Percentiles rank a stretch among this genome's conserved stretches.
phyloP scores from a whole-genome alignment of 495 filamentous ascomycete genomes.

The Podospora fimiseda region DNA sequence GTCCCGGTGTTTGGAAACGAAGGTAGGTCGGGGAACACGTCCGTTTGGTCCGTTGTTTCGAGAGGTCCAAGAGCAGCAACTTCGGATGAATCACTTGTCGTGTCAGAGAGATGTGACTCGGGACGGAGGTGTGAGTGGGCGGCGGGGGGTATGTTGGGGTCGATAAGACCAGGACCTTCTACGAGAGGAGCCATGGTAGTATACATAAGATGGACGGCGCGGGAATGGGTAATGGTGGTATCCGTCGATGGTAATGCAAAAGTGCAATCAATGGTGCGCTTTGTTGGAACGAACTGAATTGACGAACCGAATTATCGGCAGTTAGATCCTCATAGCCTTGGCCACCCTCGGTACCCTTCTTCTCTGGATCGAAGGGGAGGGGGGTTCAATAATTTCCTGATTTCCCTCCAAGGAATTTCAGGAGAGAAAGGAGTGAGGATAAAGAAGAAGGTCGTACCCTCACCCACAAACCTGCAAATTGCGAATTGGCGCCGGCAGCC shows the following conservation, averaged over 20 bases:
- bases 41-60: slow-evolving; percentile 27
- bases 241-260: neutral
- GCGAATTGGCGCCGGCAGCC: neutral
- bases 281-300: slow-evolving; percentile 1
- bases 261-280: slow-evolving; percentile 3
- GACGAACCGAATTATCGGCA: slow-evolving; percentile 5
- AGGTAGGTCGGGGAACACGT: slow-evolving; percentile 20
- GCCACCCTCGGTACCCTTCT: neutral
- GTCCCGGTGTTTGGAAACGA: neutral
- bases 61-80: slow-evolving; percentile 10
- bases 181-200: slow-evolving; percentile 23
- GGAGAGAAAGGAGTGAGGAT: slow-evolving; percentile 1
- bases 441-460: neutral
- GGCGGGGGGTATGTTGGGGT: neutral
- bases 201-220: slow-evolving; percentile 8
- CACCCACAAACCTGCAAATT: neutral
- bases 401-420: too few species aligned
- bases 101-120: slow-evolving; percentile 18
- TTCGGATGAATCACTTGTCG: slow-evolving; percentile 26
- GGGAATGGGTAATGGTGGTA: neutral
- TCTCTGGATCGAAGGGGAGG: slow-evolving; percentile 6
- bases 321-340: slow-evolving; percentile 5
- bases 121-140: slow-evolving; percentile 7
- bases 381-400: too few species aligned
- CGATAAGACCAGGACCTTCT: slow-evolving; percentile 1